A percentile compares a stretch with the other conserved stretches of the same genome.
Conservation (phyloP, 202 grass and related monocot genomes). For the Panicum hallii region DNA sequence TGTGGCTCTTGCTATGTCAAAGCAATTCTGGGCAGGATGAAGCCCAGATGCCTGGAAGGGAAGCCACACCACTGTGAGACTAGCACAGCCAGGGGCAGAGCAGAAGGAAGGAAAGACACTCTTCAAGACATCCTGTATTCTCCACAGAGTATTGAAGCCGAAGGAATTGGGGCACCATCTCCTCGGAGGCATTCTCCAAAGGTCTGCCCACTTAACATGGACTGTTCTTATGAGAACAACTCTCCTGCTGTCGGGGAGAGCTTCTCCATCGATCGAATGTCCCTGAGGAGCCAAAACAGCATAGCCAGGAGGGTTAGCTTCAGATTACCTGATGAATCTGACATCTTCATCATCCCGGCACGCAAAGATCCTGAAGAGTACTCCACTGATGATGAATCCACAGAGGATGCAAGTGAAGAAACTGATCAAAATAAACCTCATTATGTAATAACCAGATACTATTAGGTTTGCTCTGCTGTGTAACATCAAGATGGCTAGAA, state of each 20-base stretch:
- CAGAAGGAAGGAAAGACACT: constrained; percentile 42
- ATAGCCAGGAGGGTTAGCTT: constrained; percentile 58
- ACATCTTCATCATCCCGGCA: constrained; percentile 59
- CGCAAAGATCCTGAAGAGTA: constrained; percentile 45
- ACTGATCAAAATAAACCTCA: constrained; percentile 30
- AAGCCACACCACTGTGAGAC: neutral
- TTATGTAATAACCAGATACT: constrained; percentile 43
- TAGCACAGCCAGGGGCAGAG: constrained; percentile 16
- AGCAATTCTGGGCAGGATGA: constrained; percentile 49
- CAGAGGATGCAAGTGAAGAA: constrained; percentile 45
- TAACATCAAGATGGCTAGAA: constrained; percentile 27
- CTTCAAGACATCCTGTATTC: constrained; percentile 56
- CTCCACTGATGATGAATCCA: constrained; percentile 43
- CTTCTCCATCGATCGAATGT: constrained; percentile 52
- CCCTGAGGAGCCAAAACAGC: constrained; percentile 53
- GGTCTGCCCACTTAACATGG: constrained; percentile 54
- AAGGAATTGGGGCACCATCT: constrained; percentile 33
- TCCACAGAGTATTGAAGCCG: constrained; percentile 43
- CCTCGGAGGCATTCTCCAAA: constrained; percentile 59
- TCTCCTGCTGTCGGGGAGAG: constrained; percentile 40
- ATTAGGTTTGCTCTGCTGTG: constrained; percentile 24
- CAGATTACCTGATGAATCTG: constrained; percentile 53
- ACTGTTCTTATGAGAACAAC: constrained; percentile 25
- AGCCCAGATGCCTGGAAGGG: constrained; percentile 41
- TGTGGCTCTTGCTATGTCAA: constrained; percentile 36